Base-by-base conservation (phyloP, 768 basidiomycete genomes). In the Tremella fuciformis region DNA sequence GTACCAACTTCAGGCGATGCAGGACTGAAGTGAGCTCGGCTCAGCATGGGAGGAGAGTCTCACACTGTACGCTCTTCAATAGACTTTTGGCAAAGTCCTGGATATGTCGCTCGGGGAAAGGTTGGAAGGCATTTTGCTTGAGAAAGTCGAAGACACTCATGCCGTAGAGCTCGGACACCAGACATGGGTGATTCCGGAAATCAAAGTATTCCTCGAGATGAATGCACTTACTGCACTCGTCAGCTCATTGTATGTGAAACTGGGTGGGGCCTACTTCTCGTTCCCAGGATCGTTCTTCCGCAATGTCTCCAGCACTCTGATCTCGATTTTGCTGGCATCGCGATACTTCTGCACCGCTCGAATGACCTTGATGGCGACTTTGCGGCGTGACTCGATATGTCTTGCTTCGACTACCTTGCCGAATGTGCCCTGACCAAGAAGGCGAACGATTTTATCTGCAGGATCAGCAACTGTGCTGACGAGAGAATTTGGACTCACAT, bases 111-210 rank as follows among this genome's bases (percentile, higher is more conserved):
- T 92, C 88, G 57, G 96, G 93, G 77, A 99, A 99, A 6, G 96
- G 91, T 37, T 88, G 85, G 78, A 97, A 99, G 56, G 88, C 85
- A 78, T 99, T 99, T 76, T 94, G 92, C 82, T 97, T 98, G 70
- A 99, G 82, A 77, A 98, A 99, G 76, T 99, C 96, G 74, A 97
- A 99, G 16, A 99, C 89, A 78, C 93, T 97, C 87, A 91, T 89
- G 61, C 92, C 92, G 52, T 98, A 82, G 21, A 99, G 82, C 73
- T 96, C 92, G 3, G 92, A 93, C 50, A 98, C 96, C 18, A 99
- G 80, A 76, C 96, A 99, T 67, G 97, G 91, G 77, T 99, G 96
- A 79, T 96, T 96, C 67, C 89, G 84, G 78, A 89, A 91, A 80
- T 98, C 94, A 76, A 99, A 98, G 84, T 86, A 90, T 69, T 91